Percentiles rank a stretch among this genome's conserved stretches.
Evolutionary conservation across 257 asterid genomes (phyloP).

Genomic region (Ligustrum vulgare): DNA sequence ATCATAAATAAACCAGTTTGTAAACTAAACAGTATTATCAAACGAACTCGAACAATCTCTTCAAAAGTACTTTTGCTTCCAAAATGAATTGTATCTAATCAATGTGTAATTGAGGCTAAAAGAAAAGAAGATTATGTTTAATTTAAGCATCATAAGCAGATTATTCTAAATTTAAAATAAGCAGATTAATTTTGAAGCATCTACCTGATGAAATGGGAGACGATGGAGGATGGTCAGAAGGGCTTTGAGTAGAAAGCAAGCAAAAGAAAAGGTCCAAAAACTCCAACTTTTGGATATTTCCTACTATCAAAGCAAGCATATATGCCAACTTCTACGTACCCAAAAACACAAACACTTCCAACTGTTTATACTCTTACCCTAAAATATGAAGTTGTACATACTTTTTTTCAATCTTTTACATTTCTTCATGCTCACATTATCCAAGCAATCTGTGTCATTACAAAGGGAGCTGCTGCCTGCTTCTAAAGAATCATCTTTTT

Average conservation of each 20-base stretch:
- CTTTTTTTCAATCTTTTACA: slow-evolving; percentile 35
- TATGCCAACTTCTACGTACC: slow-evolving; percentile 37
- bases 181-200: neutral
- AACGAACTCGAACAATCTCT: too few species aligned
- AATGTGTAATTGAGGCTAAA: too few species aligned
- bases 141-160: too few species aligned
- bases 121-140: too few species aligned
- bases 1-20: too few species aligned
- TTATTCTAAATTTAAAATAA: too few species aligned
- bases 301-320: slow-evolving; percentile 79
- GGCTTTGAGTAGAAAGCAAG: slow-evolving; percentile 88
- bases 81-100: too few species aligned
- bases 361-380: neutral
- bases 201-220: neutral
- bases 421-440: slow-evolving; percentile 60
- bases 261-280: slow-evolving; percentile 45
- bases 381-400: slow-evolving; percentile 14
- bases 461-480: slow-evolving; percentile 33
- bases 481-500: slow-evolving; percentile 49
- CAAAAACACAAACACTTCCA: slow-evolving; percentile 21
- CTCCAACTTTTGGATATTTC: slow-evolving; percentile 31
- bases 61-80: too few species aligned
- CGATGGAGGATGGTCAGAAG: slow-evolving; percentile 9
- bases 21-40: too few species aligned
- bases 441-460: slow-evolving; percentile 19